Base-by-base conservation (phyloP, 2,329 filamentous ascomycete genomes). In the Gnomoniopsis sp. region DNA sequence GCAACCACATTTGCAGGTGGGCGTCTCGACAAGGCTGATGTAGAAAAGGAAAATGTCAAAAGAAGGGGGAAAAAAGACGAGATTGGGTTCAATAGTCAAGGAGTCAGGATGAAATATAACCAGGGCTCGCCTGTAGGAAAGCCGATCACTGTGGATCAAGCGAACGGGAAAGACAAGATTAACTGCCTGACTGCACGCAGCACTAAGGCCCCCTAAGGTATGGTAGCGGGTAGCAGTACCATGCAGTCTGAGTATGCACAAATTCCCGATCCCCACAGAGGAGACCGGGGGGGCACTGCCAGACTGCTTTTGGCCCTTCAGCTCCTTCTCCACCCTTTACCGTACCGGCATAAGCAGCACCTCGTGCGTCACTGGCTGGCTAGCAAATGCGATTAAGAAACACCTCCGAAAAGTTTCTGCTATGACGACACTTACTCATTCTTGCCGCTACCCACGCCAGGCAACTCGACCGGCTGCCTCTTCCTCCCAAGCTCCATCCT, bases 391-490 rank as follows among this genome's bases (percentile, higher is more conserved):
- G n/a, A 30, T 49, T 34, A 10, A 19, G 21, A 26, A 53, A 26
- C 19, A 23, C 17, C 23, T 30, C 19, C 12, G 17, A 22, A 19
- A 47, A 15, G 47, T n/a, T 57, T 46, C 44, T 30, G 36, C 50
- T 26, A 52, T 58, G 56, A 53, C 56, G 56, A 58, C 56, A 55
- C 50, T 52, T 58, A 6, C 57, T 41, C 34, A n/a, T 52, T 52
- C 21, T 34, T 15, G 3, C 38, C 38, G 41, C 41, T 11, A 19
- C 8, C 8, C 44, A 21, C 23, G 44, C 3, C 21, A 21, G 23
- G 19, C 22, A 6, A 19, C 19, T 47, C 19, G 21, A 47, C 44
- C 21, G 44, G 44, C 21, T 47, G 44, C 44, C 44, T 47, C 44
- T 47, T 23, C 10, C 21, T 22, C 23, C 19, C 3, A 41, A 3